Evolutionary conservation across 23 red algal species (phyloP).

Genomic region (Gracilaria gracilis): DNA sequence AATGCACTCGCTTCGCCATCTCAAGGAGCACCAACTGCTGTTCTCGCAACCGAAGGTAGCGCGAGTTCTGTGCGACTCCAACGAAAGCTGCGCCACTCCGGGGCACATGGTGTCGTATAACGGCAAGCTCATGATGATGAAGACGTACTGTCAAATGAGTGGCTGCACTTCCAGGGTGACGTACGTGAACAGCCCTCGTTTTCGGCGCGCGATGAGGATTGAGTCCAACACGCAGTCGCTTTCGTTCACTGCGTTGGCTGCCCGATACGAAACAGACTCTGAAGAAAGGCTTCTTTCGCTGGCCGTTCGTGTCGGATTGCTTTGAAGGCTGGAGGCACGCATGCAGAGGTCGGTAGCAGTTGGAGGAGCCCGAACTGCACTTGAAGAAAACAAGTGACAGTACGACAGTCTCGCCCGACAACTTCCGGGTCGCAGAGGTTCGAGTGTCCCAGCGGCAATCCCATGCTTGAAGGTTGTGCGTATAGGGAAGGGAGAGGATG

Average conservation of each 20-base stretch:
- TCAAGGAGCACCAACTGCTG: not conserved
- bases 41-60: not conserved
- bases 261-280: not conserved
- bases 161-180: not conserved
- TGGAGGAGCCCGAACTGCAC: too few relatives aligned
- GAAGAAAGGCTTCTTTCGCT: slow-evolving; percentile 7
- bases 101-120: slow-evolving; percentile 28
- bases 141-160: slow-evolving; percentile 12
- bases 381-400: too few relatives aligned
- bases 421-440: too few relatives aligned
- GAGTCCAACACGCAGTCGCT: not conserved
- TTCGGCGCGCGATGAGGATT: not conserved
- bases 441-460: too few relatives aligned
- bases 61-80: slow-evolving; percentile 21
- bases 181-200: slow-evolving; percentile 41
- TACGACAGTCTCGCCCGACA: too few relatives aligned
- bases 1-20: not conserved
- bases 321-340: too few relatives aligned
- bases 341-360: too few relatives aligned
- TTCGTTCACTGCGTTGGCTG: slow-evolving; percentile 34
- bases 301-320: not conserved
- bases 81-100: slow-evolving; percentile 40
- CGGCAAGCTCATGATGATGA: slow-evolving; percentile 45
- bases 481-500: too few relatives aligned
- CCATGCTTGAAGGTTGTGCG: too few relatives aligned